Conservation (phyloP, 257 asterid species). For the Solanum ahanhuiri region DNA sequence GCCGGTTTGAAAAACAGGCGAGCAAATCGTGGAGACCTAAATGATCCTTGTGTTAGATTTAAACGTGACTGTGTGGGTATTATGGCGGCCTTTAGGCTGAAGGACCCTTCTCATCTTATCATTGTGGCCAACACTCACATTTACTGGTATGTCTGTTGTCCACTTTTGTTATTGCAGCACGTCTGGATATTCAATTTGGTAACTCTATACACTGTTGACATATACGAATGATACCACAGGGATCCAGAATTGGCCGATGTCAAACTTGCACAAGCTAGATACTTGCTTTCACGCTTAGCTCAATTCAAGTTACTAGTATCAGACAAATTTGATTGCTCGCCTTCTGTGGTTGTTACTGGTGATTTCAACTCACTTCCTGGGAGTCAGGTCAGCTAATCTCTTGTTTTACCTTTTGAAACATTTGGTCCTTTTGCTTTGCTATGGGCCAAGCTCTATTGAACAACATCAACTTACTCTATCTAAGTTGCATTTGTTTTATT, state of each 20-base stretch:
- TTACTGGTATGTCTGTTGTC: slow-evolving; percentile 46
- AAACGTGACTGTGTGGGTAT: slow-evolving; percentile 95
- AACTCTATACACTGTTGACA: background rate
- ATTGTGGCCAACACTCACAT: slow-evolving; percentile 80
- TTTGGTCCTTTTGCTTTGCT: background rate
- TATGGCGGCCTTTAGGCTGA: slow-evolving; percentile 78
- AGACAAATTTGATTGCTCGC: slow-evolving; percentile 43
- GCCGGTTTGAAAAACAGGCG: slow-evolving; percentile 15
- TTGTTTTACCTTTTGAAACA: background rate
- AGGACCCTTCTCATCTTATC: slow-evolving; percentile 41
- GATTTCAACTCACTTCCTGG: slow-evolving; percentile 92
- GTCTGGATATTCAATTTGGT: background rate
- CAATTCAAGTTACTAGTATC: slow-evolving; percentile 49
- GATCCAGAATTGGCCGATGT: slow-evolving; percentile 90
- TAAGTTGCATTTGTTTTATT: background rate
- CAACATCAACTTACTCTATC: background rate
- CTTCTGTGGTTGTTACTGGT: slow-evolving; percentile 62
- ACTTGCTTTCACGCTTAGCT: slow-evolving; percentile 66
- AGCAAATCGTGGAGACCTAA: slow-evolving; percentile 52
- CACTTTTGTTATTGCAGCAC: background rate
- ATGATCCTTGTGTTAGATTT: slow-evolving; percentile 71
- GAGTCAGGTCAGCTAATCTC: slow-evolving; percentile 42
- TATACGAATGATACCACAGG: slow-evolving; percentile 30
- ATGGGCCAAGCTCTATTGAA: background rate
- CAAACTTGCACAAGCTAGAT: slow-evolving; percentile 78